Evolutionary conservation across 2,329 filamentous ascomycete genomes (phyloP), one percentile per base, ranked within the genome.

Genomic region (Arthrobotrys musiformis): DNA sequence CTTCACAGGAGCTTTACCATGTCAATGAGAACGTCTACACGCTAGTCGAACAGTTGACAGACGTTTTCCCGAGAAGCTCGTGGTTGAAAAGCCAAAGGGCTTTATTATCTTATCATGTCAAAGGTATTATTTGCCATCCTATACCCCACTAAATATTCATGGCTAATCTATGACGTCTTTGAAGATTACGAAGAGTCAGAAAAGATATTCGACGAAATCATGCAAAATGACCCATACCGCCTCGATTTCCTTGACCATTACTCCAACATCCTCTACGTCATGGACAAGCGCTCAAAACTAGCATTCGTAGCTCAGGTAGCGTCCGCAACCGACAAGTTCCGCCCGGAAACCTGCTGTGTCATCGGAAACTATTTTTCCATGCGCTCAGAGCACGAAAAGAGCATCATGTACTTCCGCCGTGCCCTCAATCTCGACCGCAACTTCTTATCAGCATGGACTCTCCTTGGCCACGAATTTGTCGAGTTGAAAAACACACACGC

Each of bases 401-500:
- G 95, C 0, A 94, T 99, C 64, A 93, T 97, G 85, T 98, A 98
- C 84, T 99, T 99, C 85, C 91, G 95, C 2, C 91, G 95, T 22
- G 95, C 95, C 0, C 85, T 99, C 19, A 96, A 93, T 0, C 86
- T 99, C 0, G 95, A 99, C 82, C 90, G 94, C 8, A 91, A 90
- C 26, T 99, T 95, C 82, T 87, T 97, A 15, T 96, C 93, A 0
- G 95, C 95, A 1, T 99, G 95, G 95, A 99, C 95, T 0, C 86
- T 99, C 0, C 98, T 99, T 94, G 95, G 95, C 0, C 95, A 99
- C 83, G 95, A 99, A 83, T 99, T 97, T 81, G 93, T 98, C 66
- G 95, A 99, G 84, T 90, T 99, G 84, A 99, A 98, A 82, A 99
- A 99, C 82, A 98, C 94, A 0, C 95, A 99, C 81, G 94, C 95